A percentile compares a stretch with the other conserved stretches of the same genome.
Evolutionary conservation across 208 protist species (phyloP).

Genomic region (Crithidia expoeki): DNA sequence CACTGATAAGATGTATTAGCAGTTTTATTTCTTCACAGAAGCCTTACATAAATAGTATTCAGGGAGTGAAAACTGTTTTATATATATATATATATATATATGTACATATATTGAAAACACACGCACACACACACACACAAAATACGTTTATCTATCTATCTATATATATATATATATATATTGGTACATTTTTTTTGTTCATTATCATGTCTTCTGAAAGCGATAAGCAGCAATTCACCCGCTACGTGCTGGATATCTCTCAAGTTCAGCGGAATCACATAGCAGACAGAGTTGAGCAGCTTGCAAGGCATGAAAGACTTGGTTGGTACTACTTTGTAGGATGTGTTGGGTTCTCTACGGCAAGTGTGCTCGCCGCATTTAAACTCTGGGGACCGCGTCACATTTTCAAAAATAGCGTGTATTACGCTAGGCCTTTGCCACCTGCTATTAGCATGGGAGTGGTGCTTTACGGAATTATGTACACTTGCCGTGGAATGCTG

Average conservation of each 20-base stretch:
- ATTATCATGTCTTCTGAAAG: constrained; percentile 52
- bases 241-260: constrained; percentile 83
- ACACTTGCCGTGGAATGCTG: constrained; percentile 86
- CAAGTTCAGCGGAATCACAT: constrained; percentile 72
- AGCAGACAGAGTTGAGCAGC: constrained; percentile 70
- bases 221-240: constrained; percentile 59
- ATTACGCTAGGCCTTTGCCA: constrained; percentile 82
- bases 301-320: constrained; percentile 67
- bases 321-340: constrained; percentile 88
- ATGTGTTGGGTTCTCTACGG: constrained; percentile 67
- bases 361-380: constrained; percentile 64
- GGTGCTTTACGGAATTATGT: constrained; percentile 82
- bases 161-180: too few species aligned
- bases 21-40: too few species aligned
- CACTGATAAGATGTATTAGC: too few species aligned
- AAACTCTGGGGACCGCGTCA: constrained; percentile 88
- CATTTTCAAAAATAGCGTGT: constrained; percentile 92
- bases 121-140: too few species aligned
- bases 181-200: too few species aligned
- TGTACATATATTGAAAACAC: too few species aligned
- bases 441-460: constrained; percentile 88
- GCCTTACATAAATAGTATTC: too few species aligned
- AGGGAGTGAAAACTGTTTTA: too few species aligned
- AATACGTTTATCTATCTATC: too few species aligned
- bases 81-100: too few species aligned